Percentiles rank a stretch among this genome's conserved stretches.
phyloP scores from a whole-genome alignment of 2,329 filamentous ascomycete species.

The Verticillium klebahnii region DNA sequence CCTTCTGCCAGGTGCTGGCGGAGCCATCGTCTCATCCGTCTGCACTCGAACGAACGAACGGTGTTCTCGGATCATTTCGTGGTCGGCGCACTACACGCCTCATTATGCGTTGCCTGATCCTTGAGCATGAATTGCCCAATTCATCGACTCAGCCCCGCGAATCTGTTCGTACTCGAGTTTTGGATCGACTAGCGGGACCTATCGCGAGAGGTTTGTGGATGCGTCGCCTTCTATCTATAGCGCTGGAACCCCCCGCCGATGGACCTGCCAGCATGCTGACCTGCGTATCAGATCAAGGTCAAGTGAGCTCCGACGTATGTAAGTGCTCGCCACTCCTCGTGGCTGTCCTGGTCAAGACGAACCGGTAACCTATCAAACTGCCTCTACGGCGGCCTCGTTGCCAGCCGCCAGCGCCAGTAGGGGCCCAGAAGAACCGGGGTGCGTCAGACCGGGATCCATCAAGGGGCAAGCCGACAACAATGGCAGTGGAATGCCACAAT shows the following conservation, averaged over 20 bases:
- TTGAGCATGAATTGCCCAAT: not conserved
- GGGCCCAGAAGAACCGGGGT: not conserved
- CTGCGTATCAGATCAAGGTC: slow-evolving; percentile 6
- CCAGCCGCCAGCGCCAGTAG: not conserved
- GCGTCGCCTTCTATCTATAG: not conserved
- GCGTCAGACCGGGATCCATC: not conserved
- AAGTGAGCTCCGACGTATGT: slow-evolving; percentile 25
- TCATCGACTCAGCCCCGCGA: not conserved
- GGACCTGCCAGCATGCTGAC: not conserved
- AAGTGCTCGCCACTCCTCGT: slow-evolving; percentile 14
- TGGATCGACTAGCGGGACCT: not conserved
- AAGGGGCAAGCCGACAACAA: not conserved
- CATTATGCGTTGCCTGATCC: not conserved
- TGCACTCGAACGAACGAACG: not conserved
- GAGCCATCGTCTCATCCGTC: not conserved
- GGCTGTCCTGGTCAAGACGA: slow-evolving; percentile 2
- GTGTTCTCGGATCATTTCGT: not conserved
- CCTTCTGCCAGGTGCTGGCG: not conserved
- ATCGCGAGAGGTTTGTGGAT: not conserved
- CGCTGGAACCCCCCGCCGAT: not conserved
- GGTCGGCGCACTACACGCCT: too few species aligned
- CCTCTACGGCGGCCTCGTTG: not conserved
- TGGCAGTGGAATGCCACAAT: not conserved
- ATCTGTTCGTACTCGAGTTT: not conserved
- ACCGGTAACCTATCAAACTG: slow-evolving; percentile 15